Evolutionary conservation across 2,329 filamentous ascomycete species (phyloP).

Genomic region (Cladosporium velox): DNA sequence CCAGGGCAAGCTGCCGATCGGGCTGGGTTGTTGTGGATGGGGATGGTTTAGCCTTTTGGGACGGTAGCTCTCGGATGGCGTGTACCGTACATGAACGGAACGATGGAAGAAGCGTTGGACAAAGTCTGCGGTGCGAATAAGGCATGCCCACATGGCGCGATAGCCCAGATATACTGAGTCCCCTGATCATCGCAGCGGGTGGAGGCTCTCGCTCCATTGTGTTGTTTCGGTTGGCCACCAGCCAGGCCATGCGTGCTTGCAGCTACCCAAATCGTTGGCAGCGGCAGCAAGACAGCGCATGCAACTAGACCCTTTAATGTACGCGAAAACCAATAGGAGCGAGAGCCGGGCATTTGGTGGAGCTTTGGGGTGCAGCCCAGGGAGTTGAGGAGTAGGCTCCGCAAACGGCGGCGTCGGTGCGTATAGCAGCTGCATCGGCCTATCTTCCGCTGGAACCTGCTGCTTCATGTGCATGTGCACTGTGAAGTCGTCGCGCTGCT

Average conservation of each 20-base stretch:
- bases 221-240: slow-evolving; percentile 7
- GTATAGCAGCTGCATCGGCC: neutral
- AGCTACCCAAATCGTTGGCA: neutral
- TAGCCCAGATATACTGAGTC: slow-evolving; percentile 4
- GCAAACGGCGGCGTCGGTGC: slow-evolving; percentile 6
- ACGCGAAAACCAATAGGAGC: slow-evolving; percentile 5
- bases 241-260: neutral
- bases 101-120: neutral
- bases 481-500: slow-evolving; percentile 16
- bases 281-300: slow-evolving; percentile 10
- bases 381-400: slow-evolving; percentile 12
- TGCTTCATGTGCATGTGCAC: slow-evolving; percentile 12
- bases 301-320: slow-evolving; percentile 11
- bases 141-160: neutral
- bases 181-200: neutral
- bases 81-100: neutral
- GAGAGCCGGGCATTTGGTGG: slow-evolving; percentile 4
- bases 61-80: neutral
- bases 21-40: slow-evolving; percentile 6
- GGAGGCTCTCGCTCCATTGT: neutral
- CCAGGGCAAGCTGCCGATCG: slow-evolving; percentile 12
- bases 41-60: neutral
- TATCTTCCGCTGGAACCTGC: slow-evolving; percentile 2
- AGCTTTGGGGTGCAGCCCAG: slow-evolving; percentile 3
- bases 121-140: neutral